These are phyloP conservation scores for Botrytis elliptica DNA, from an alignment of 2,329 filamentous ascomycete species.

Conservation along the genomic window DNA sequence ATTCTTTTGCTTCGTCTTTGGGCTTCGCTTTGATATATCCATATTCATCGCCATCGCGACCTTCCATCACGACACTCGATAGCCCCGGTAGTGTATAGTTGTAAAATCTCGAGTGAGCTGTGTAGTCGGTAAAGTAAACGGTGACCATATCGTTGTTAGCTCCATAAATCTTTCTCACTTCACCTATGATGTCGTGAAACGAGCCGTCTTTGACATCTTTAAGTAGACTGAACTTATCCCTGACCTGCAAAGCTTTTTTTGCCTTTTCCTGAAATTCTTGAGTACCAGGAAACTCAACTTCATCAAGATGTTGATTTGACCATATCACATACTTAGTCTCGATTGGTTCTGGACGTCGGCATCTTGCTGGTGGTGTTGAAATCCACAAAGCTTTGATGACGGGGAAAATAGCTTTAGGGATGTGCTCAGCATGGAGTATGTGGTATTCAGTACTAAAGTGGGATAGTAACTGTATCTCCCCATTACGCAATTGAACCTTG, in stretches of 20 bases:
- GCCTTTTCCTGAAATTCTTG: slow-evolving; percentile 46
- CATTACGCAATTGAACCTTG: slow-evolving; percentile 45
- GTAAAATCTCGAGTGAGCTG: slow-evolving; percentile 64
- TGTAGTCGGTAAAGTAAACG: slow-evolving; percentile 82
- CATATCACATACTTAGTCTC: slow-evolving; percentile 47
- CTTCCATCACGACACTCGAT: slow-evolving; percentile 33
- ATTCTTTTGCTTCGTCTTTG: slow-evolving; percentile 45
- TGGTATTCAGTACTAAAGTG: slow-evolving; percentile 45
- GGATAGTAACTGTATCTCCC: slow-evolving; percentile 47
- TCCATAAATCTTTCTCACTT: slow-evolving; percentile 62
- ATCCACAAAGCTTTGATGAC: slow-evolving; percentile 23
- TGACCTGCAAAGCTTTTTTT: slow-evolving; percentile 45
- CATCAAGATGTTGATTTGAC: slow-evolving; percentile 48
- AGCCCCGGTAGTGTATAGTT: slow-evolving; percentile 39
- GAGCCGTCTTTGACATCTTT: slow-evolving; percentile 54
- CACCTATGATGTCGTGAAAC: slow-evolving; percentile 69
- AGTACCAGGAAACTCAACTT: slow-evolving; percentile 45
- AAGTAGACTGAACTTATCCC: slow-evolving; percentile 62
- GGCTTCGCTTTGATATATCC: slow-evolving; percentile 48
- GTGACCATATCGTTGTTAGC: slow-evolving; percentile 50
- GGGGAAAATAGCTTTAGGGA: slow-evolving; percentile 38
- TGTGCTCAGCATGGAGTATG: slow-evolving; percentile 44
- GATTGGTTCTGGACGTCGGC: slow-evolving; percentile 22
- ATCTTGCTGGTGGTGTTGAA: slow-evolving; percentile 23
- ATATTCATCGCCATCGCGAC: slow-evolving; percentile 53